phyloP scores from a whole-genome alignment of 768 basidiomycete species.

The Podaxis sp. region DNA sequence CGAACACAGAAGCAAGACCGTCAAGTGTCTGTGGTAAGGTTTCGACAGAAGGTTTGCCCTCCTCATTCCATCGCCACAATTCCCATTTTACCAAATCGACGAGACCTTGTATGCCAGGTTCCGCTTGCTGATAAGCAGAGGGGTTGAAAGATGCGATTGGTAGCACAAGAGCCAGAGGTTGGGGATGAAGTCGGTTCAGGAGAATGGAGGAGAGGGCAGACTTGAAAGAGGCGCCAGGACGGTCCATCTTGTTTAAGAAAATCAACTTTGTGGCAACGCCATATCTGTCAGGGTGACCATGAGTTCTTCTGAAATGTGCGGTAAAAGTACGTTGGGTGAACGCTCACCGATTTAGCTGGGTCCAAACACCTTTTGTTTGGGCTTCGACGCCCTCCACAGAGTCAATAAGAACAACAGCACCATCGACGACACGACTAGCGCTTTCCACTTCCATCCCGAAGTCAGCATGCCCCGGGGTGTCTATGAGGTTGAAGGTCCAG shows the following conservation, averaged over 20 bases:
- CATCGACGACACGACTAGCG: slow-evolving; percentile 87
- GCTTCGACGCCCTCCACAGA: slow-evolving; percentile 91
- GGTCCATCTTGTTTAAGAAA: slow-evolving; percentile 87
- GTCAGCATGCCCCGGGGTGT: slow-evolving; percentile 91
- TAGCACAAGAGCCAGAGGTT: slow-evolving; percentile 66
- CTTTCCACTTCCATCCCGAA: slow-evolving; percentile 98
- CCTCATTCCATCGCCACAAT: slow-evolving; percentile 69
- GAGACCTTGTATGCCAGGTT: slow-evolving; percentile 82
- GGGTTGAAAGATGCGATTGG: slow-evolving; percentile 78
- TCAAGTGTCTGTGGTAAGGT: slow-evolving; percentile 53
- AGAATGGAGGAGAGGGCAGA: slow-evolving; percentile 72
- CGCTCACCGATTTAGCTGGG: slow-evolving; percentile 75
- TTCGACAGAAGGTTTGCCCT: slow-evolving; percentile 41
- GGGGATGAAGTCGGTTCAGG: slow-evolving; percentile 71
- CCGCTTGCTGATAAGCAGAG: slow-evolving; percentile 62
- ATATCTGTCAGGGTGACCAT: slow-evolving; percentile 47
- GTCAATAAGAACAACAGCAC: slow-evolving; percentile 85
- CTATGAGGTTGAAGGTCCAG: slow-evolving; percentile 85
- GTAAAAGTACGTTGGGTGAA: slow-evolving; percentile 28
- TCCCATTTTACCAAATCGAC: slow-evolving; percentile 86
- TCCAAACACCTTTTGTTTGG: slow-evolving; percentile 89
- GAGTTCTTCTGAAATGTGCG: neutral
- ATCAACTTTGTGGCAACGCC: slow-evolving; percentile 75
- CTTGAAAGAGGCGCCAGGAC: slow-evolving; percentile 79
- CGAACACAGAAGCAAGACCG: slow-evolving; percentile 43